phyloP scores from a whole-genome alignment of 768 basidiomycete species.

The Kondoa malvinella region DNA sequence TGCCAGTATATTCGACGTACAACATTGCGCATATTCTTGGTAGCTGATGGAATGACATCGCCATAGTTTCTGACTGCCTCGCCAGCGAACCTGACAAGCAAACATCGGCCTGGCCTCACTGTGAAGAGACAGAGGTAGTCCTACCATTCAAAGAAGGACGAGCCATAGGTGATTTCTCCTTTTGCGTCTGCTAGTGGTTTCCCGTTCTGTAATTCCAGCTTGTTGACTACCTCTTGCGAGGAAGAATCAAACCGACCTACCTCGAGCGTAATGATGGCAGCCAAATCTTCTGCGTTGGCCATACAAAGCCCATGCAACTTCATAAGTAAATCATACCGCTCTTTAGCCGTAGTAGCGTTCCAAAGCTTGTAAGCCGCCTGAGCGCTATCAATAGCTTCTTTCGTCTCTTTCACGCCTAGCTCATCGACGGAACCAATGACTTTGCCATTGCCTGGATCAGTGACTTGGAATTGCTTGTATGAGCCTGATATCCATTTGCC shows the following conservation, averaged over 20 bases:
- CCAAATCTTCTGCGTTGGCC: conserved; percentile 70
- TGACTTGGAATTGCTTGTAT: conserved; percentile 1
- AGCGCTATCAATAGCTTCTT: conserved; percentile 68
- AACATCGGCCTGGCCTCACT: not conserved
- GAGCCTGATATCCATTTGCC: not conserved
- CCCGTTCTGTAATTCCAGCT: conserved; percentile 43
- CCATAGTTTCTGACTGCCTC: conserved; percentile 87
- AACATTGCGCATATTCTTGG: conserved; percentile 56
- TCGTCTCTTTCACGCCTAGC: conserved; percentile 68
- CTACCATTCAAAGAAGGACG: conserved; percentile 17
- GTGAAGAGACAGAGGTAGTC: not conserved
- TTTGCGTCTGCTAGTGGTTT: conserved; percentile 72
- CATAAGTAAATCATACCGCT: conserved; percentile 58
- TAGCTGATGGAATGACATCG: conserved; percentile 64
- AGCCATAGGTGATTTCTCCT: conserved; percentile 67
- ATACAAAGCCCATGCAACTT: conserved; percentile 65
- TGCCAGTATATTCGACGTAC: conserved; percentile 25
- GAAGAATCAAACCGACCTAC: not conserved
- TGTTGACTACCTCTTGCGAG: not conserved
- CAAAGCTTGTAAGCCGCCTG: conserved; percentile 62
- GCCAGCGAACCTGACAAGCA: conserved; percentile 44
- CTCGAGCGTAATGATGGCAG: conserved; percentile 71
- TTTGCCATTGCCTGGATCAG: conserved; percentile 70
- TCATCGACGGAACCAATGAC: conserved; percentile 74
- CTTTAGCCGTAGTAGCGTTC: conserved; percentile 76